These are phyloP conservation scores for Nevesoporus exiguus DNA, from an alignment of 768 basidiomycete species.

Conservation along the genomic window DNA sequence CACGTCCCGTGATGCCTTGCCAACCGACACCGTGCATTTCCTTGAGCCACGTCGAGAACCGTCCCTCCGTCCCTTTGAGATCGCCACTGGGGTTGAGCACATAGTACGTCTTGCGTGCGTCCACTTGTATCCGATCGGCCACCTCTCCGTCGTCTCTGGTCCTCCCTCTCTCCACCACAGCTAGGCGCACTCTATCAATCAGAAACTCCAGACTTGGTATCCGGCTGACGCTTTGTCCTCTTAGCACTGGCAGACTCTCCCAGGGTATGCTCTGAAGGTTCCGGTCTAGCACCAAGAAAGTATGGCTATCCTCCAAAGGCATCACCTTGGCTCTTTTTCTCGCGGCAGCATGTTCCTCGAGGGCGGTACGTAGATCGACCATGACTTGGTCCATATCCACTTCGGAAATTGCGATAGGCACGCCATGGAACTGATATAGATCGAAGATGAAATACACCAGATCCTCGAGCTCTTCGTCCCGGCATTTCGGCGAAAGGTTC, in stretches of 20 bases:
- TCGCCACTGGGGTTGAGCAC: slow-evolving; percentile 94
- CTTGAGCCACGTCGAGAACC: slow-evolving; percentile 76
- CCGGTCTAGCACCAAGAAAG: slow-evolving; percentile 88
- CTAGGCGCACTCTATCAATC: slow-evolving; percentile 72
- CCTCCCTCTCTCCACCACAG: slow-evolving; percentile 39
- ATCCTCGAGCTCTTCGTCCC: slow-evolving; percentile 94
- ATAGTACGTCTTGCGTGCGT: slow-evolving; percentile 72
- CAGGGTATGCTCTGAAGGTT: slow-evolving; percentile 87
- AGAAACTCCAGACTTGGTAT: slow-evolving; percentile 89
- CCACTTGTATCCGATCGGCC: slow-evolving; percentile 51
- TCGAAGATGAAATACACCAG: slow-evolving; percentile 91
- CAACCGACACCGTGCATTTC: slow-evolving; percentile 75
- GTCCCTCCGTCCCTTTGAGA: slow-evolving; percentile 74
- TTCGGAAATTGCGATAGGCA: slow-evolving; percentile 85
- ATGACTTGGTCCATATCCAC: slow-evolving; percentile 90
- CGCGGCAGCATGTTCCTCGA: slow-evolving; percentile 64
- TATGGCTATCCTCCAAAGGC: slow-evolving; percentile 55
- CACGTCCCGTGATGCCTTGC: slow-evolving; percentile 73
- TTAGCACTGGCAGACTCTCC: slow-evolving; percentile 88
- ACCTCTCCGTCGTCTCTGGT: slow-evolving; percentile 8
- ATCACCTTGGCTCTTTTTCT: slow-evolving; percentile 32
- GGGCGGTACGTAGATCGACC: slow-evolving; percentile 71
- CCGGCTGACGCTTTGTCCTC: slow-evolving; percentile 86
- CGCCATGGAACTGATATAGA: slow-evolving; percentile 89
- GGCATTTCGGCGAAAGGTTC: slow-evolving; percentile 73